These are phyloP conservation scores for Fagopyrum homotropicum DNA, from an alignment of 148 eudicot species.

Conservation along the genomic window DNA sequence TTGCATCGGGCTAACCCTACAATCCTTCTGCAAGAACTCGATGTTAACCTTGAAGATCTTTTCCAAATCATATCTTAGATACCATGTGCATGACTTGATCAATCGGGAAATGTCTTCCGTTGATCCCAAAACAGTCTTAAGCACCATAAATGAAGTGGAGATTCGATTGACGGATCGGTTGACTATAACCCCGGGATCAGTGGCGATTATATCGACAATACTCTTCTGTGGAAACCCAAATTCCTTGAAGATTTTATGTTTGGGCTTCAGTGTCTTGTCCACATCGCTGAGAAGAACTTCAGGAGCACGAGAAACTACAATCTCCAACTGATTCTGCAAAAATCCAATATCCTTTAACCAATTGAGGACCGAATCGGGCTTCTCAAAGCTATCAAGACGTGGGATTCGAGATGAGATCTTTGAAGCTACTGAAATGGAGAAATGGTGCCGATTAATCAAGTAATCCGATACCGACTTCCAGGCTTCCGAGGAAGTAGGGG, in stretches of 20 bases:
- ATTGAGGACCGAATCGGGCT: constrained; percentile 1
- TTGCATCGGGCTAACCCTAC: constrained; percentile 19
- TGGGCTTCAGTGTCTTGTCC: constrained; percentile 16
- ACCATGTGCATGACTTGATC: constrained; percentile 20
- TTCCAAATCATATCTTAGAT: constrained; percentile 18
- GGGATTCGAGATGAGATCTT: not conserved
- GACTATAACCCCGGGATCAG: constrained; percentile 13
- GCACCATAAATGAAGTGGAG: constrained; percentile 2
- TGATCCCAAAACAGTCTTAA: constrained; percentile 17
- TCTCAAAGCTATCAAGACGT: constrained; percentile 4
- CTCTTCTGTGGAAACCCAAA: constrained; percentile 16
- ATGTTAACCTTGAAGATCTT: constrained; percentile 20
- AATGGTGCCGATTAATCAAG: constrained; percentile 15
- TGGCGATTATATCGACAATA: not conserved
- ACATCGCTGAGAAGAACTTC: constrained; percentile 8
- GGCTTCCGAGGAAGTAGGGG: not conserved
- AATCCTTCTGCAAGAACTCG: constrained; percentile 18
- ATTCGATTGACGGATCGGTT: constrained; percentile 5
- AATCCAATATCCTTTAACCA: constrained; percentile 17
- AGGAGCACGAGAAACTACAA: constrained; percentile 10
- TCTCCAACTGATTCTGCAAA: constrained; percentile 18
- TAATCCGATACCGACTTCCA: constrained; percentile 8
- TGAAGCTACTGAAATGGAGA: constrained; percentile 16
- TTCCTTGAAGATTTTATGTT: constrained; percentile 13
- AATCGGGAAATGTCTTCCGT: constrained; percentile 10